Evolutionary conservation across 1,284 basidiomycete genomes (phyloP).

Genomic region (Irpex rosettiformis): DNA sequence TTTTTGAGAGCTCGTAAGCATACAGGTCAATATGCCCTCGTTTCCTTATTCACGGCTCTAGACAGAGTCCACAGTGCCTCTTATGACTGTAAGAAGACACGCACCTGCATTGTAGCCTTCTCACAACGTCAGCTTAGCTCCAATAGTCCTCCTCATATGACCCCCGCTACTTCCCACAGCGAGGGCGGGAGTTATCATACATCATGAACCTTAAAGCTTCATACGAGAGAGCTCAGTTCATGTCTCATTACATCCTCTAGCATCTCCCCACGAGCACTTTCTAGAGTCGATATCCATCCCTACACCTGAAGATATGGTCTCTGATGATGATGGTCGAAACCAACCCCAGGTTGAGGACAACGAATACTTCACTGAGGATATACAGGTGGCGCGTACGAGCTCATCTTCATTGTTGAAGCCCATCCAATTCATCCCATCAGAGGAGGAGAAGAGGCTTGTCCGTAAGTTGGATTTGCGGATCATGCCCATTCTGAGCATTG

Average conservation of each 20-base stretch:
- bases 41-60: no score
- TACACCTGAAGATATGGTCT: no score
- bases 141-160: no score
- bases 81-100: background rate
- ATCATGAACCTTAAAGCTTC: background rate
- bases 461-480: constrained; percentile 62
- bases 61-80: background rate
- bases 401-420: background rate
- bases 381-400: background rate
- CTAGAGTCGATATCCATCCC: no score
- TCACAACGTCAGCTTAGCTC: background rate
- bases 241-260: background rate
- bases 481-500: constrained; percentile 58
- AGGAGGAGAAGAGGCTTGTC: constrained; percentile 51
- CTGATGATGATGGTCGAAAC: background rate
- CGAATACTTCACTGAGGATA: background rate
- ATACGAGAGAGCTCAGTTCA: background rate
- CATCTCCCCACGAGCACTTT: no score
- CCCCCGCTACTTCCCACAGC: background rate
- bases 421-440: background rate
- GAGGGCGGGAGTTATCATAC: background rate
- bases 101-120: background rate
- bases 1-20: no score
- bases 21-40: no score
- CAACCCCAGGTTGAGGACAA: background rate